Percentiles rank a stretch among this genome's conserved stretches.
Evolutionary conservation across 345 rosid genomes (phyloP).

Genomic region (Linum tenue): DNA sequence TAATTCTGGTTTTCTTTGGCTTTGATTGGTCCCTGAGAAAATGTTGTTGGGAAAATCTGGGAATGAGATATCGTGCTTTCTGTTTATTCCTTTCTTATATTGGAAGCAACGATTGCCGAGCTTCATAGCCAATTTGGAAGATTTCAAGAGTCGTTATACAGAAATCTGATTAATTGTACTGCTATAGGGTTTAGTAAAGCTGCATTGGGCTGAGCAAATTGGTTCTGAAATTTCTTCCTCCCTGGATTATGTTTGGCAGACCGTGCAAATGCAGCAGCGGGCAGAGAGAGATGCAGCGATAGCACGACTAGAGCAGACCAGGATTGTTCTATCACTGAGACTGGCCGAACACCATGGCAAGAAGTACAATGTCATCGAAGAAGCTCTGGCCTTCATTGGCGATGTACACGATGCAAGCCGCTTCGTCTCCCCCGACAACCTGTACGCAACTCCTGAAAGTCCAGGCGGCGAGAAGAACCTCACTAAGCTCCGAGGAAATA

Average conservation of each 20-base stretch:
- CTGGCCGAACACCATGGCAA: slow-evolving; percentile 77
- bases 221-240: neutral
- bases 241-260: slow-evolving; percentile 32
- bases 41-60: neutral
- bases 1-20: neutral
- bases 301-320: slow-evolving; percentile 81
- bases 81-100: no score
- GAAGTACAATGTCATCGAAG: slow-evolving; percentile 77
- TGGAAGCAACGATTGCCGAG: no score
- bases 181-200: neutral
- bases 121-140: neutral
- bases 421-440: slow-evolving; percentile 52
- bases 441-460: slow-evolving; percentile 29
- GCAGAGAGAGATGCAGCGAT: slow-evolving; percentile 87
- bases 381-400: slow-evolving; percentile 78
- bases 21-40: slow-evolving; percentile 9
- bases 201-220: neutral
- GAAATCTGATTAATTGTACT: neutral
- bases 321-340: slow-evolving; percentile 78
- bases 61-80: no score
- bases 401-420: slow-evolving; percentile 41
- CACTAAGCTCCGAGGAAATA: slow-evolving; percentile 19
- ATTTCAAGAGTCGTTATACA: neutral
- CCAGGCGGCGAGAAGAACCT: slow-evolving; percentile 30
- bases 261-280: slow-evolving; percentile 68